Evolutionary conservation across 352 stramenopile species (phyloP), one percentile per base, ranked within the genome.

Genomic region (Globisporangium parvum): DNA sequence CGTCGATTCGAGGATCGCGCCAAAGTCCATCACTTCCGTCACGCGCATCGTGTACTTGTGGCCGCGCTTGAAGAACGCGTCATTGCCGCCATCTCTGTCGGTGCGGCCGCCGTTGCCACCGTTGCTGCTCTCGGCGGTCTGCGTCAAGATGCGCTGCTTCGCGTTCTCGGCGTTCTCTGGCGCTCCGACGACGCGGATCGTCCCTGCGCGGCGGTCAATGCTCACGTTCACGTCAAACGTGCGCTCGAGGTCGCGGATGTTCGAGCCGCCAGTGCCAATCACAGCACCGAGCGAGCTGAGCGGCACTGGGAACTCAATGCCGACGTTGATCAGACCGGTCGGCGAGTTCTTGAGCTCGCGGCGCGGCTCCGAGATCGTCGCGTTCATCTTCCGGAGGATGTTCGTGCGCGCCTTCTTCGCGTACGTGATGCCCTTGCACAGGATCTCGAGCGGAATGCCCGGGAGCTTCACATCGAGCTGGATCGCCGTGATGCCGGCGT

Each of bases 401-500:
- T 78, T 75, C 40, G 65, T 59, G 45, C 93, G 76, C 33, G 85
- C 88, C 52, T 85, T 74, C 65, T 85, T 89, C 31, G 93, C 91
- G 47, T 89, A 69, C 24, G 88, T 67, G 41, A 98, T 69, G 37
- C 80, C 93, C 47, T 97, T 72, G 51, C 73, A 77, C 14, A 99
- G 61, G 17, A 97, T 77, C 3, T 73, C 62, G 49, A 96, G 62
- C 5, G 89, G 87, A 24, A 98, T 75, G 26, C 91, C 91, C 0
- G 82, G 70, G 41, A 97, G 75, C 77, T 99, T 98, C 39, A 98
- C 94, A 70, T 99, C 96, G 28, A 99, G 71, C 69, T 99, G 96
- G 52, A 98, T 83, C 23, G 96, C 95, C 24, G 96, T 99, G 50
- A 99, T 95, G 45, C 93, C 92, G 14, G 58, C 62, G 18, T 71